Evolutionary conservation across 2,329 filamentous ascomycete genomes (phyloP).

Genomic region (Alternaria conjuncta): DNA sequence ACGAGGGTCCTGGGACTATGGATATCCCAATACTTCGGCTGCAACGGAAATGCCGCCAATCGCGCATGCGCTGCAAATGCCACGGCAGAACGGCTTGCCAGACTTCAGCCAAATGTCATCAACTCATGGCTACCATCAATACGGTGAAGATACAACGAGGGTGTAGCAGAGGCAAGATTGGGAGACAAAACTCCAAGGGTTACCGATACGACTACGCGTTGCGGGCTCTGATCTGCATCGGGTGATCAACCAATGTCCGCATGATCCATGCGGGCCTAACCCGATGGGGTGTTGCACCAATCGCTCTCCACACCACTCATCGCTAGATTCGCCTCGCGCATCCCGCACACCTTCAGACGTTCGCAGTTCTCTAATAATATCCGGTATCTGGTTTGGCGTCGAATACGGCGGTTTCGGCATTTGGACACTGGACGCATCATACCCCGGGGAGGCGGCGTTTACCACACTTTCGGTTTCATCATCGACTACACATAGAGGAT

Average conservation of each 20-base stretch:
- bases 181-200: constrained; percentile 13
- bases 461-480: constrained; percentile 14
- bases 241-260: constrained; percentile 43
- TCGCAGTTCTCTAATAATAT: constrained; percentile 12
- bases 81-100: constrained; percentile 40
- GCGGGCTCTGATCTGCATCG: constrained; percentile 36
- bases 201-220: constrained; percentile 24
- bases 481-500: constrained; percentile 15
- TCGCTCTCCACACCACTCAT: constrained; percentile 37
- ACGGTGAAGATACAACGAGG: constrained; percentile 47
- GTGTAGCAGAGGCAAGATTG: constrained; percentile 30
- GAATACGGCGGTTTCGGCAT: constrained; percentile 18
- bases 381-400: constrained; percentile 24
- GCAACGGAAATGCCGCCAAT: constrained; percentile 33
- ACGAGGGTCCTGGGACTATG: constrained; percentile 47
- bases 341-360: constrained; percentile 20
- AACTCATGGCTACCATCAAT: constrained; percentile 45
- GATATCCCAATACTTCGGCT: constrained; percentile 39
- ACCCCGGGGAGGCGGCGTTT: constrained; percentile 44
- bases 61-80: constrained; percentile 42
- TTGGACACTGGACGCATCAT: constrained; percentile 37
- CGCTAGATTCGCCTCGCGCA: constrained; percentile 31
- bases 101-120: constrained; percentile 38
- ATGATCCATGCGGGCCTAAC: constrained; percentile 36
- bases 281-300: constrained; percentile 23